Percentiles rank a stretch among this genome's conserved stretches.
Evolutionary conservation across 306 rosid species (phyloP).

Genomic region (Prunus dulcis): DNA sequence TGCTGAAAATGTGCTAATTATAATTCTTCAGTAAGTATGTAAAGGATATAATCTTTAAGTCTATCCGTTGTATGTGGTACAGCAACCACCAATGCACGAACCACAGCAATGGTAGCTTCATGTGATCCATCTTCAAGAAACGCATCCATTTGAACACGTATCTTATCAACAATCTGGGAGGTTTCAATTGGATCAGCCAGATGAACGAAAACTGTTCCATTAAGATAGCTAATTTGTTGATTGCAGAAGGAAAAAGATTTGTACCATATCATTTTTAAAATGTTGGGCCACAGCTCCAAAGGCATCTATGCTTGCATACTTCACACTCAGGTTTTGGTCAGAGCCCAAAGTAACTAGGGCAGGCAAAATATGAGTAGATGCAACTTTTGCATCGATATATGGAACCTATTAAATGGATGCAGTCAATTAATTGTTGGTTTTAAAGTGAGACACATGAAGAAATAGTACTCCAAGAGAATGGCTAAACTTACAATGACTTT

Average conservation of each 20-base stretch:
- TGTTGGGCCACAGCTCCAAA: conserved; percentile 96
- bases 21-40: conserved; percentile 10
- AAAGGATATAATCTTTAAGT: conserved; percentile 96
- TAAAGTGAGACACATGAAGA: conserved; percentile 26
- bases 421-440: conserved; percentile 20
- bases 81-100: conserved; percentile 87
- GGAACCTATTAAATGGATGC: conserved; percentile 56
- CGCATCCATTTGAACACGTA: conserved; percentile 98
- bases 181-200: conserved; percentile 26
- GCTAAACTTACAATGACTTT: conserved; percentile 69
- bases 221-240: conserved; percentile 11
- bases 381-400: conserved; percentile 82
- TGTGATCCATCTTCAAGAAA: conserved; percentile 98
- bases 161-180: conserved; percentile 88
- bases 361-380: conserved; percentile 88
- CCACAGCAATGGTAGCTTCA: conserved; percentile 87
- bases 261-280: conserved; percentile 81
- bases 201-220: conserved; percentile 19
- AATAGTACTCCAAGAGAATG: conserved; percentile 19
- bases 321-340: conserved; percentile 81
- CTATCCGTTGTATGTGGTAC: conserved; percentile 89
- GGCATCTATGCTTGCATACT: conserved; percentile 93
- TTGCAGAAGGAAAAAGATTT: conserved; percentile 25
- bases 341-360: conserved; percentile 95
- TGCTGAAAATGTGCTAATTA: not conserved